Evolutionary conservation across 176 grass and related monocot species (phyloP).

Genomic region (Aegilops umbellulata): DNA sequence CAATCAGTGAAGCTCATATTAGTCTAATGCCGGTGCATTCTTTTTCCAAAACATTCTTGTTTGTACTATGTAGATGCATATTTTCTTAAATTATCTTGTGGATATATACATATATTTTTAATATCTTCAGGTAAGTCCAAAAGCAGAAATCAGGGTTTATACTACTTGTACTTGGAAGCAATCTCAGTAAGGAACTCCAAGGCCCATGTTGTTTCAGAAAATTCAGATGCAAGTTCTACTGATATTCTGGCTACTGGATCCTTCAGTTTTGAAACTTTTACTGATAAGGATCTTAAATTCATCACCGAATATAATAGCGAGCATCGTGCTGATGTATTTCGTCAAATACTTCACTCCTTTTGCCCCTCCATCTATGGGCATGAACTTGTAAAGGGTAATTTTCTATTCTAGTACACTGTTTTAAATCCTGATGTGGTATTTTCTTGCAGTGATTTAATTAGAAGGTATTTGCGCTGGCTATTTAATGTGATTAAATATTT

Average conservation of each 20-base stretch:
- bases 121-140: slow-evolving; percentile 74
- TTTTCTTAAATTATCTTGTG: slow-evolving; percentile 22
- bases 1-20: background rate
- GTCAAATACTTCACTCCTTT: slow-evolving; percentile 82
- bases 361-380: slow-evolving; percentile 97
- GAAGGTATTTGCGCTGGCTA: background rate
- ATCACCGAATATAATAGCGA: slow-evolving; percentile 57
- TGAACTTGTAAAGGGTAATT: slow-evolving; percentile 94
- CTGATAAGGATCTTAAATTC: slow-evolving; percentile 53
- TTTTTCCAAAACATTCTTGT: background rate
- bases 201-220: slow-evolving; percentile 44
- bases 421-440: background rate
- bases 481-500: slow-evolving; percentile 3
- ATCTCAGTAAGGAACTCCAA: slow-evolving; percentile 73
- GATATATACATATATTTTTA: background rate
- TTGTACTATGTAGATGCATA: background rate
- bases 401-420: background rate
- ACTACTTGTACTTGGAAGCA: slow-evolving; percentile 87
- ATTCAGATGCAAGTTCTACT: slow-evolving; percentile 33
- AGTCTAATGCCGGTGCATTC: background rate
- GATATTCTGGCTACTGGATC: slow-evolving; percentile 33
- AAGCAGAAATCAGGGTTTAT: slow-evolving; percentile 66
- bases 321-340: slow-evolving; percentile 77
- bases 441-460: background rate
- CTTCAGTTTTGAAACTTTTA: slow-evolving; percentile 51